A percentile compares a stretch with the other conserved stretches of the same genome.
phyloP scores from a whole-genome alignment of 2,329 filamentous ascomycete genomes.

The Diaporthe caulivora region DNA sequence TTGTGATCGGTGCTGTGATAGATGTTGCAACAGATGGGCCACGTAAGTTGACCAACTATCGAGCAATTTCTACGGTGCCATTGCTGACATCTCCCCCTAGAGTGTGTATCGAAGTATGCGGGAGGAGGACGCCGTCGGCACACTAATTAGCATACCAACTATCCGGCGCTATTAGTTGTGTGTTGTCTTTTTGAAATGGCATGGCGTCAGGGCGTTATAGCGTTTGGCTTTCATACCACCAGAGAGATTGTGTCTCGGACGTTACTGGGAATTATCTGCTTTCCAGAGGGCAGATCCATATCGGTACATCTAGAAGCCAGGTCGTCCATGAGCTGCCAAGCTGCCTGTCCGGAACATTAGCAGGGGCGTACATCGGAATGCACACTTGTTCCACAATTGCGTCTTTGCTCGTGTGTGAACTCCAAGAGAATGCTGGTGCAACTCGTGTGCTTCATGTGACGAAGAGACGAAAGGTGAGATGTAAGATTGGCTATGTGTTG shows the following conservation, averaged over 20 bases:
- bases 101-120: conserved; percentile 15
- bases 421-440: too few relatives aligned
- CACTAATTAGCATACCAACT: background rate
- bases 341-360: background rate
- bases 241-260: background rate
- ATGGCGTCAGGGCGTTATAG: conserved; percentile 15
- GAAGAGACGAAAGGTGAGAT: too few relatives aligned
- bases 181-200: background rate
- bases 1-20: conserved; percentile 29
- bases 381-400: background rate
- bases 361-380: background rate
- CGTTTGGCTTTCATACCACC: background rate
- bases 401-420: background rate
- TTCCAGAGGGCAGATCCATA: background rate
- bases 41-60: background rate
- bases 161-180: background rate
- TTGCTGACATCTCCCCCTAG: background rate
- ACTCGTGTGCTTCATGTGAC: background rate
- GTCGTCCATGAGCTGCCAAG: too few relatives aligned
- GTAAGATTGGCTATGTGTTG: too few relatives aligned
- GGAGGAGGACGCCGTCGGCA: background rate
- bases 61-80: background rate
- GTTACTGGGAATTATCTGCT: too few relatives aligned
- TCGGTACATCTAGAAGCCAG: too few relatives aligned
- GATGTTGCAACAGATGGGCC: conserved; percentile 27